Conservation (phyloP, 2,329 filamentous ascomycete genomes). For the Trichoderma sp. region DNA sequence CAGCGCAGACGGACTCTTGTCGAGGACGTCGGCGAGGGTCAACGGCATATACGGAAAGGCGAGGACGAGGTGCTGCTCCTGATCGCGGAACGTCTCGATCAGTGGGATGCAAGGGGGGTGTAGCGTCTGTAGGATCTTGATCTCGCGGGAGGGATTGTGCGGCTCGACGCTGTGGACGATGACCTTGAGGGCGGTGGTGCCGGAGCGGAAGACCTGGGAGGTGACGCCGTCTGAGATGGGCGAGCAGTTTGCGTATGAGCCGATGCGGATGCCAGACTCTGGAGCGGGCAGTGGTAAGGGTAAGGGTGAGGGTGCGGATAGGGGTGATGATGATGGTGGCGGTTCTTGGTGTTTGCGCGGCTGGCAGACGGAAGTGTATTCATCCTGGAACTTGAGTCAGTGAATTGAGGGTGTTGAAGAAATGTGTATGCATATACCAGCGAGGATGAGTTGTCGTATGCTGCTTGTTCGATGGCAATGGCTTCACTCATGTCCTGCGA, state of each 20-base stretch:
- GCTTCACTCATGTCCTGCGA: conserved; percentile 44
- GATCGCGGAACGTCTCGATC: conserved; percentile 69
- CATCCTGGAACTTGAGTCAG: conserved; percentile 46
- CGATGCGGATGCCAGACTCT: conserved; percentile 45
- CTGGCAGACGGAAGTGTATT: conserved; percentile 50
- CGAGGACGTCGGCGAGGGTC: conserved; percentile 67
- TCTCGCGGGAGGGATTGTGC: conserved; percentile 78
- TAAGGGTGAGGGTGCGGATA: conserved; percentile 1
- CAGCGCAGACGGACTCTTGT: conserved; percentile 30
- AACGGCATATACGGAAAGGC: conserved; percentile 81
- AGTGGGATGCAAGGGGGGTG: conserved; percentile 61
- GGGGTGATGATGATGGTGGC: neutral
- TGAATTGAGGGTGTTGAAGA: neutral
- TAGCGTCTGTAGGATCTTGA: conserved; percentile 64
- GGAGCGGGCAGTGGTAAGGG: neutral
- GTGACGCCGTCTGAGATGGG: conserved; percentile 68
- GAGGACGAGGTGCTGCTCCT: conserved; percentile 68
- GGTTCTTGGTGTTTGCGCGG: conserved; percentile 13
- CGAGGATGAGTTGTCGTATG: conserved; percentile 56
- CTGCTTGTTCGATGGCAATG: conserved; percentile 62
- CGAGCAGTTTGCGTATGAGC: conserved; percentile 50
- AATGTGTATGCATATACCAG: conserved; percentile 45
- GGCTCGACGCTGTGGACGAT: conserved; percentile 73
- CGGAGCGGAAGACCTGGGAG: conserved; percentile 76
- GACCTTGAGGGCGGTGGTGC: conserved; percentile 71